Evolutionary conservation across 2,329 filamentous ascomycete species (phyloP).

Genomic region (Penicillium frequentans): DNA sequence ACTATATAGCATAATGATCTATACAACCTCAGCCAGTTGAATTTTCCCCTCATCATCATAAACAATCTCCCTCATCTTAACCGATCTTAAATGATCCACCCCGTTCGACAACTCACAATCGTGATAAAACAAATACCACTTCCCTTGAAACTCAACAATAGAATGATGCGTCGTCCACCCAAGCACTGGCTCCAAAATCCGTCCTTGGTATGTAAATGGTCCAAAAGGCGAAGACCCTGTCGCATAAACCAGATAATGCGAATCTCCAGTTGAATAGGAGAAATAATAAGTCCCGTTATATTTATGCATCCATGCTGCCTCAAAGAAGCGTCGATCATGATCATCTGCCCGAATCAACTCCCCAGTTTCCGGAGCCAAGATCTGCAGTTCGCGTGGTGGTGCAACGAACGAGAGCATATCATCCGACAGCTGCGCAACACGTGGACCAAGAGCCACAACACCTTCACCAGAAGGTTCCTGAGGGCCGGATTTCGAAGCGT

Average conservation of each 20-base stretch:
- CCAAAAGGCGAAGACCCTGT: constrained; percentile 64
- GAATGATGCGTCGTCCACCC: constrained; percentile 84
- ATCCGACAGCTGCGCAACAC: constrained; percentile 62
- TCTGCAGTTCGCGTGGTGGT: constrained; percentile 60
- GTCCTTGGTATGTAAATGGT: constrained; percentile 70
- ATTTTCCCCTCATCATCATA: constrained; percentile 69
- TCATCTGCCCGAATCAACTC: constrained; percentile 64
- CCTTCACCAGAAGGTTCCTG: constrained; percentile 60
- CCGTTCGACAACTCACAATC: constrained; percentile 69
- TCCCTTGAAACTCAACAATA: constrained; percentile 70
- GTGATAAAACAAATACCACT: constrained; percentile 76
- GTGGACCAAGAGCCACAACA: constrained; percentile 62
- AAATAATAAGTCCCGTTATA: constrained; percentile 70
- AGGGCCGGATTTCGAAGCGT: constrained; percentile 54
- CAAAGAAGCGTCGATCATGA: constrained; percentile 75
- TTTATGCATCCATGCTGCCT: constrained; percentile 79
- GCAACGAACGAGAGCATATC: constrained; percentile 66
- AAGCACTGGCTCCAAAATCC: constrained; percentile 72
- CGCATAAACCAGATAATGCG: constrained; percentile 72
- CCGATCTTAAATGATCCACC: constrained; percentile 69
- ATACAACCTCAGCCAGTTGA: constrained; percentile 25
- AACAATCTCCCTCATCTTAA: constrained; percentile 73
- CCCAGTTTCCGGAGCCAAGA: constrained; percentile 62
- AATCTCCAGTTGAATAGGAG: constrained; percentile 75
- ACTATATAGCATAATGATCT: not conserved